These are phyloP conservation scores for Prunus fruticosa DNA, from an alignment of 306 rosid genomes.

Conservation along the genomic window DNA sequence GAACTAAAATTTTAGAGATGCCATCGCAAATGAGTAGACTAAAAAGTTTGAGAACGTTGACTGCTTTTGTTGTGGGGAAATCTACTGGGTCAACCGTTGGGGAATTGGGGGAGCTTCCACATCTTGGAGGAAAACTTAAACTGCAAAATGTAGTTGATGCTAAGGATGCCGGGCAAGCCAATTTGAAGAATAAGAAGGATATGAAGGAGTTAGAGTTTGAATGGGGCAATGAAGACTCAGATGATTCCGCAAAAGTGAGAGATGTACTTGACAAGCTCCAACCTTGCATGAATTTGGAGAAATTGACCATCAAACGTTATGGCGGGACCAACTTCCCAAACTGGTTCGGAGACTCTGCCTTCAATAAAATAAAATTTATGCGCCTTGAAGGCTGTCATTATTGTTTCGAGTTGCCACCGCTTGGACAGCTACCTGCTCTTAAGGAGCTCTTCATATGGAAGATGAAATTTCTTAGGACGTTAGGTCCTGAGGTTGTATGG, in stretches of 20 bases:
- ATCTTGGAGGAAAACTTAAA: no score
- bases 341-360: slow-evolving; percentile 15
- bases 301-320: neutral
- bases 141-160: no score
- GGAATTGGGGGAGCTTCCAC: no score
- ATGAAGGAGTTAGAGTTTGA: neutral
- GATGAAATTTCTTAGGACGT: neutral
- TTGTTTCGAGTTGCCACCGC: neutral
- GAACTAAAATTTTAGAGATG: no score
- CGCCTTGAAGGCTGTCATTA: neutral
- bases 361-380: neutral
- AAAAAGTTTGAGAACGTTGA: no score
- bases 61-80: no score
- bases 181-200: no score
- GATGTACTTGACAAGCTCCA: neutral
- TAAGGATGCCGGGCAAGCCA: no score
- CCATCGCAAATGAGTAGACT: no score
- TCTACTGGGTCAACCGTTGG: no score
- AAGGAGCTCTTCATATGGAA: neutral
- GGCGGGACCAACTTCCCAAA: neutral
- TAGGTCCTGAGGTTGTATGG: slow-evolving; percentile 6
- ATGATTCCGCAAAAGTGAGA: neutral
- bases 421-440: slow-evolving; percentile 19
- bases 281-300: slow-evolving; percentile 6
- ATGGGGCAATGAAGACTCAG: neutral